A percentile compares a stretch with the other conserved stretches of the same genome.
Conservation (phyloP, 2,329 filamentous ascomycete genomes). For the Colletotrichum spaethianum region DNA sequence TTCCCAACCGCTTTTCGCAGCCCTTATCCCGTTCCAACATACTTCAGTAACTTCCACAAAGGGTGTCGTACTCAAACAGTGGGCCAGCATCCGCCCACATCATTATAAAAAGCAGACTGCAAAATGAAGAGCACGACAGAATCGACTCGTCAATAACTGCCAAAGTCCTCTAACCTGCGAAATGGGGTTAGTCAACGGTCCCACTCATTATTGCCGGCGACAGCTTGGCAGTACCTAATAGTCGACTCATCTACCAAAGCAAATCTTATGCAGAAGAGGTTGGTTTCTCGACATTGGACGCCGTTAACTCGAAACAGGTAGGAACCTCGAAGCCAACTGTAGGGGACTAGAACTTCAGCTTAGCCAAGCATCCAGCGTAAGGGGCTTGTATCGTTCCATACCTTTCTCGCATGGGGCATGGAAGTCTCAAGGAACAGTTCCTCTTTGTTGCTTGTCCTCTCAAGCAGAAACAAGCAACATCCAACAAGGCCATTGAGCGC, state of each 20-base stretch:
- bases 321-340: background rate
- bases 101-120: background rate
- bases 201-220: conserved; percentile 8
- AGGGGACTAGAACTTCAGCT: background rate
- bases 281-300: background rate
- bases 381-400: background rate
- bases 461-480: background rate
- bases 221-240: conserved; percentile 40
- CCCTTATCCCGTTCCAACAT: background rate
- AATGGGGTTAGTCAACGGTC: conserved; percentile 28
- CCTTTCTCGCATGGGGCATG: background rate
- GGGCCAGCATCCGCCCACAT: background rate
- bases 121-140: background rate
- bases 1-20: background rate
- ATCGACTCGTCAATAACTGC: background rate
- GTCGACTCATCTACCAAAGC: conserved; percentile 5
- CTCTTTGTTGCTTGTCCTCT: background rate
- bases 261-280: background rate
- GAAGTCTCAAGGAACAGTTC: background rate
- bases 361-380: background rate
- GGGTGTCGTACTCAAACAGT: conserved; percentile 24
- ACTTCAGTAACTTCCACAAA: background rate
- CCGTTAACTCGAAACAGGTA: background rate
- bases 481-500: background rate
- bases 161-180: background rate